Percentiles rank a stretch among this genome's conserved stretches.
phyloP scores from a whole-genome alignment of 768 basidiomycete genomes.

The Podaxis sp. region DNA sequence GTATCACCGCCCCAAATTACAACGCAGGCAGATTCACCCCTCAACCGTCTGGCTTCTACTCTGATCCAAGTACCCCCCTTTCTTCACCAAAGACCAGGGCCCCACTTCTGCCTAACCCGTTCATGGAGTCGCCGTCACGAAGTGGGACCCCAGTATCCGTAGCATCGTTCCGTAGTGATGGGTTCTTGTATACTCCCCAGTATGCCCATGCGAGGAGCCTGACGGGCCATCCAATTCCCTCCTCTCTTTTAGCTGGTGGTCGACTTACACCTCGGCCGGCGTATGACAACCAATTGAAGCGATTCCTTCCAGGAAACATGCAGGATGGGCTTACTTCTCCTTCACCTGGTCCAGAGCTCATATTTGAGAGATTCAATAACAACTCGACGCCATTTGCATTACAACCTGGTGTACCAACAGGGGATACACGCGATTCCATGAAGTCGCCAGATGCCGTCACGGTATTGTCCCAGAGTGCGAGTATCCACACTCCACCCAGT shows the following conservation, averaged over 20 bases:
- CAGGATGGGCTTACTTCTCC: background rate
- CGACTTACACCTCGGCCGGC: background rate
- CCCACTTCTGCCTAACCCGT: slow-evolving; percentile 15
- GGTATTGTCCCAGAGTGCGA: slow-evolving; percentile 1
- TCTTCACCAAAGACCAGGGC: background rate
- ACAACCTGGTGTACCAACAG: background rate
- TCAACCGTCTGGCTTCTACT: background rate
- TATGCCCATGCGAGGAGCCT: background rate
- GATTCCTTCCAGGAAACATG: background rate
- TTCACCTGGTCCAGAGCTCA: background rate
- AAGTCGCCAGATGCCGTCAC: background rate
- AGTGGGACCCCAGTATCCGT: slow-evolving; percentile 17
- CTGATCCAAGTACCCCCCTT: background rate
- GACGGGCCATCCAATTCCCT: background rate
- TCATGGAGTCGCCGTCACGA: slow-evolving; percentile 14
- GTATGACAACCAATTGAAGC: background rate
- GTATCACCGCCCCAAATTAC: background rate
- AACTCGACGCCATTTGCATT: background rate
- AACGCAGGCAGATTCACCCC: background rate
- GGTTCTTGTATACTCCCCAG: background rate
- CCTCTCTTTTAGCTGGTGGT: background rate
- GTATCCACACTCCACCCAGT: slow-evolving; percentile 5
- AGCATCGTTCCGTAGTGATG: slow-evolving; percentile 14
- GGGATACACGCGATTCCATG: background rate
- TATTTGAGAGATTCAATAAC: background rate